phyloP scores from a whole-genome alignment of 2,329 filamentous ascomycete species.

The Penicillium expansum region DNA sequence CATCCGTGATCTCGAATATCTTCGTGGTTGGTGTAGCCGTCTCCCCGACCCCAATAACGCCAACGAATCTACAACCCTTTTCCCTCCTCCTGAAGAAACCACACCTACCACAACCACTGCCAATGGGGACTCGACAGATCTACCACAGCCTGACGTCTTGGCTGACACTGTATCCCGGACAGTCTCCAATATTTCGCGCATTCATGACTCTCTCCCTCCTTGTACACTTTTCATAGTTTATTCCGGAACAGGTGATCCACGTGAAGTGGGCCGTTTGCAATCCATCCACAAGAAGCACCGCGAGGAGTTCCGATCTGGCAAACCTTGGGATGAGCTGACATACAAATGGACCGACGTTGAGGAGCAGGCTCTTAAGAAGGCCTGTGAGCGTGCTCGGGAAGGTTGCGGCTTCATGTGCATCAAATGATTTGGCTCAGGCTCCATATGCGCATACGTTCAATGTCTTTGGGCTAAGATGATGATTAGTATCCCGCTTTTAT shows the following conservation, averaged over 20 bases:
- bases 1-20: conserved; percentile 59
- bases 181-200: conserved; percentile 49
- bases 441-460: not conserved
- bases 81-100: conserved; percentile 27
- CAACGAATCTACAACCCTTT: conserved; percentile 35
- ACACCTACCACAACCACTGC: conserved; percentile 16
- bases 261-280: conserved; percentile 56
- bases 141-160: conserved; percentile 33
- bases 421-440: conserved; percentile 41
- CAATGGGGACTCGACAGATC: conserved; percentile 2
- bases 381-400: conserved; percentile 55
- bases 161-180: conserved; percentile 50
- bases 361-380: conserved; percentile 57
- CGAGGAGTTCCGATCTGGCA: conserved; percentile 57
- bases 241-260: conserved; percentile 62
- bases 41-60: conserved; percentile 47
- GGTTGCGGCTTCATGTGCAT: conserved; percentile 60
- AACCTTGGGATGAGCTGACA: conserved; percentile 60
- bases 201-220: conserved; percentile 57
- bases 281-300: conserved; percentile 55
- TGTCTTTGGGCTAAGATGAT: not conserved
- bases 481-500: not conserved
- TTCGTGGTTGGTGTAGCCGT: conserved; percentile 59
- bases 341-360: conserved; percentile 65
- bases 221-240: conserved; percentile 63